These are phyloP conservation scores for Botrytis aclada DNA, from an alignment of 2,329 filamentous ascomycete genomes.

Conservation along the genomic window DNA sequence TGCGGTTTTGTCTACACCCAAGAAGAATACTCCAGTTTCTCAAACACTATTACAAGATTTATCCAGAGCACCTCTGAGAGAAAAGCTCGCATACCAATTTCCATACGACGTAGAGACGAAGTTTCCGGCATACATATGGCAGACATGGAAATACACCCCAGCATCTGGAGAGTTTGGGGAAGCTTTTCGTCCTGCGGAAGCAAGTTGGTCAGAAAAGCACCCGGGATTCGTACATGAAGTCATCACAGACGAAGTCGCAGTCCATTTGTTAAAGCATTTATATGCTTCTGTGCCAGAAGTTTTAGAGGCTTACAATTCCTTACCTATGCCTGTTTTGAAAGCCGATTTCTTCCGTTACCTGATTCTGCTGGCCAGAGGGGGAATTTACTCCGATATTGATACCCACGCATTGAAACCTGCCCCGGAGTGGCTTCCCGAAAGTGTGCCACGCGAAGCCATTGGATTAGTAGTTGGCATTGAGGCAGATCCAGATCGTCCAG, in stretches of 20 bases:
- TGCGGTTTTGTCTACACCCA: conserved; percentile 20
- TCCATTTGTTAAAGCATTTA: conserved; percentile 77
- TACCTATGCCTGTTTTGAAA: conserved; percentile 73
- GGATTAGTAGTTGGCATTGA: conserved; percentile 93
- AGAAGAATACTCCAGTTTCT: conserved; percentile 22
- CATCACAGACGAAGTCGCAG: conserved; percentile 84
- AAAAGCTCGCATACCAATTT: conserved; percentile 88
- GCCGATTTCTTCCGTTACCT: conserved; percentile 72
- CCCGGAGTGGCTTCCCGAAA: conserved; percentile 78
- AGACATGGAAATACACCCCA: conserved; percentile 93
- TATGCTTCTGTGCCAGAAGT: conserved; percentile 82
- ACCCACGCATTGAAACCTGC: conserved; percentile 81
- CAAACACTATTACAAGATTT: conserved; percentile 50
- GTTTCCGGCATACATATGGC: conserved; percentile 98
- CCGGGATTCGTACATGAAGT: conserved; percentile 95
- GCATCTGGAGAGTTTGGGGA: conserved; percentile 71
- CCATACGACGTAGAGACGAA: conserved; percentile 85
- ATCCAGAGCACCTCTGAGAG: conserved; percentile 67
- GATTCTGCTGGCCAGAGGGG: conserved; percentile 71
- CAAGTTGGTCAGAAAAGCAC: conserved; percentile 83
- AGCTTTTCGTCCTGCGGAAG: conserved; percentile 76
- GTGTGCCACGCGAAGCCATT: conserved; percentile 72
- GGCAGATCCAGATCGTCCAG: conserved; percentile 86
- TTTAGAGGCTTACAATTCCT: conserved; percentile 68
- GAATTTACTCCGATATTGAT: conserved; percentile 90